Evolutionary conservation across 345 rosid species (phyloP).

Genomic region (Raphanus raphanistrum): DNA sequence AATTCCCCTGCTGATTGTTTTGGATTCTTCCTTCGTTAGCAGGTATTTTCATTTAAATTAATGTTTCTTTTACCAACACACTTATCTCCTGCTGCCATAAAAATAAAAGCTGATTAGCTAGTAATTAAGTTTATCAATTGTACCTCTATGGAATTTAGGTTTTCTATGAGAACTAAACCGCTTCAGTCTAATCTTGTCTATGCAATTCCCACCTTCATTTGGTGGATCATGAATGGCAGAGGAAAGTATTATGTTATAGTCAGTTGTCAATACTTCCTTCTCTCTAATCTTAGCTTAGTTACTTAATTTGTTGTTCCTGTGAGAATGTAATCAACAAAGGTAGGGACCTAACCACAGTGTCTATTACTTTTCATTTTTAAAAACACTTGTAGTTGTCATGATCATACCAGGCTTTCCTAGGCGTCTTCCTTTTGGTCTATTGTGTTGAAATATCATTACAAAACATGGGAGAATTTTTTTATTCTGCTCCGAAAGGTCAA

Average conservation of each 20-base stretch:
- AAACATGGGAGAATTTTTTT: background rate
- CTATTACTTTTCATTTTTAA: background rate
- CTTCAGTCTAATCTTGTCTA: background rate
- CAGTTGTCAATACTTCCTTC: background rate
- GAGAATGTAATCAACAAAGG: background rate
- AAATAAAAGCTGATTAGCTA: background rate
- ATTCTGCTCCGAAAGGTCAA: background rate
- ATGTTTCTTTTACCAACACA: background rate
- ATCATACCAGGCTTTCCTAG: background rate
- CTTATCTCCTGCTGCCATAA: background rate
- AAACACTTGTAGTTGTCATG: background rate
- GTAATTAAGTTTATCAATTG: background rate
- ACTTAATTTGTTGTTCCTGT: background rate
- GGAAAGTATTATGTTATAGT: background rate
- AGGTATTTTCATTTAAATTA: background rate
- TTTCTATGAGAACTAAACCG: background rate
- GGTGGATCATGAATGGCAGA: background rate
- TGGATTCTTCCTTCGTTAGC: too few relatives aligned
- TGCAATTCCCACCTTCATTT: background rate
- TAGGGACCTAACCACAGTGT: background rate
- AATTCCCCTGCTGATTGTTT: too few relatives aligned
- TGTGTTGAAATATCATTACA: background rate
- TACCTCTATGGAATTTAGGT: background rate
- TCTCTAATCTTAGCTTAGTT: background rate
- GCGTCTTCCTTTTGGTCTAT: background rate